phyloP scores from a whole-genome alignment of 257 asterid species.

The Knoxia roxburghii region DNA sequence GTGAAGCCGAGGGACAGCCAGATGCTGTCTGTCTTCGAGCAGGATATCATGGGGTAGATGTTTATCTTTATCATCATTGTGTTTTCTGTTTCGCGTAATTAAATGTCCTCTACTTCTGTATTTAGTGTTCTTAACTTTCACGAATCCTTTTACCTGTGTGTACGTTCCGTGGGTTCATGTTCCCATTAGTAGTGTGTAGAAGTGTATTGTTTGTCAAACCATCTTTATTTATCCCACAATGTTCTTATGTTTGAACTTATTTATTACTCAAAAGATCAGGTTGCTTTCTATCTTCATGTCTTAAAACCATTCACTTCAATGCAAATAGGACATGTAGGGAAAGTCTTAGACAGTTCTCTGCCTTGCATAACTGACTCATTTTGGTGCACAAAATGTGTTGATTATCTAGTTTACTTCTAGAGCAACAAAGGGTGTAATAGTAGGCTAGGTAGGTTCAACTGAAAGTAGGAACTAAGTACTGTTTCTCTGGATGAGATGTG shows the following conservation, averaged over 20 bases:
- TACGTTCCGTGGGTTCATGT: conserved; percentile 14
- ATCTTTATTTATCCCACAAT: background rate
- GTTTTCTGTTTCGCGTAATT: conserved; percentile 18
- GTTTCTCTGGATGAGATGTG: background rate
- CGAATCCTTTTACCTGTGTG: conserved; percentile 17
- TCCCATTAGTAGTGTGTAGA: conserved; percentile 19
- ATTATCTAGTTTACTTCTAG: no score
- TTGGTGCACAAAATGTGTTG: no score
- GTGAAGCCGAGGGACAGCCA: conserved; percentile 4
- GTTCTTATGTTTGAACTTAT: conserved; percentile 7
- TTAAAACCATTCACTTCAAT: background rate
- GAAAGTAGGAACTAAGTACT: background rate
- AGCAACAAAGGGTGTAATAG: no score
- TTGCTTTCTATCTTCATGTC: conserved; percentile 6
- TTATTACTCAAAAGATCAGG: conserved; percentile 4
- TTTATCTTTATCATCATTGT: conserved; percentile 11
- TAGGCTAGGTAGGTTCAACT: background rate
- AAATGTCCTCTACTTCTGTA: conserved; percentile 1
- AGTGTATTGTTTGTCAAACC: conserved; percentile 22
- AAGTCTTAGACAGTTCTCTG: background rate
- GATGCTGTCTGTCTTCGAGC: conserved; percentile 23
- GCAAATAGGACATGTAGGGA: background rate
- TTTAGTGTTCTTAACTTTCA: conserved; percentile 15
- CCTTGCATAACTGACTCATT: background rate
- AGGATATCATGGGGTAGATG: conserved; percentile 27